phyloP scores from a whole-genome alignment of 1,139 yeast genomes.

The Lodderomyces orthopsilosis region DNA sequence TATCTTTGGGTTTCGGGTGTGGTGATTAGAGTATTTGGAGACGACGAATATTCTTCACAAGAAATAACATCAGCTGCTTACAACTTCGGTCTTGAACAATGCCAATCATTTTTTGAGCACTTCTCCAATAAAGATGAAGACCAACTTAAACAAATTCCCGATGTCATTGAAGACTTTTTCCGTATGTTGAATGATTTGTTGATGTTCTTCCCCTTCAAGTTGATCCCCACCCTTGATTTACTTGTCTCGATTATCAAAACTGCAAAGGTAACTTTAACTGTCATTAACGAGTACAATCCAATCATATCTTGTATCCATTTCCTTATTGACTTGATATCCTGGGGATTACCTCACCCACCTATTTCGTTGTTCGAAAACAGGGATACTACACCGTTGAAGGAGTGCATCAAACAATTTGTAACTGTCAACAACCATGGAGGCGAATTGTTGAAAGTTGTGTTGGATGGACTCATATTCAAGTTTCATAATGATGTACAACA shows the following conservation, averaged over 20 bases:
- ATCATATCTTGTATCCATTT: slow-evolving; percentile 69
- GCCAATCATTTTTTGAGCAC: slow-evolving; percentile 38
- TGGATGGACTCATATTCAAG: slow-evolving; percentile 67
- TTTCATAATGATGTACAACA: slow-evolving; percentile 70
- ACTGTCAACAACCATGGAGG: slow-evolving; percentile 54
- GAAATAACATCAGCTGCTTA: slow-evolving; percentile 41
- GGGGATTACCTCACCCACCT: slow-evolving; percentile 84
- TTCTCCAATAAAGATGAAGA: slow-evolving; percentile 26
- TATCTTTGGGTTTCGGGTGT: slow-evolving; percentile 90
- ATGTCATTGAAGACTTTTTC: slow-evolving; percentile 84
- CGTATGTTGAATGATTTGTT: slow-evolving; percentile 77
- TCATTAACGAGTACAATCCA: slow-evolving; percentile 68
- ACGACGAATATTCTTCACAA: slow-evolving; percentile 42
- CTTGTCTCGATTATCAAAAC: slow-evolving; percentile 60
- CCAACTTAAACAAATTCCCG: slow-evolving; percentile 52
- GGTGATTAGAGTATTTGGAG: slow-evolving; percentile 73
- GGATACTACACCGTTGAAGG: slow-evolving; percentile 43
- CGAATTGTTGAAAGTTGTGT: slow-evolving; percentile 49
- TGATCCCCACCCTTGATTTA: slow-evolving; percentile 55
- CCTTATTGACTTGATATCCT: slow-evolving; percentile 72
- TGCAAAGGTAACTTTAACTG: slow-evolving; percentile 52
- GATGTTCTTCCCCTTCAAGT: slow-evolving; percentile 71
- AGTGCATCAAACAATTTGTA: slow-evolving; percentile 43
- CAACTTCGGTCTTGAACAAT: slow-evolving; percentile 49
- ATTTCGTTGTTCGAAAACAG: slow-evolving; percentile 58